Conservation (phyloP, 768 basidiomycete species). For the Lentinula detonsa region DNA sequence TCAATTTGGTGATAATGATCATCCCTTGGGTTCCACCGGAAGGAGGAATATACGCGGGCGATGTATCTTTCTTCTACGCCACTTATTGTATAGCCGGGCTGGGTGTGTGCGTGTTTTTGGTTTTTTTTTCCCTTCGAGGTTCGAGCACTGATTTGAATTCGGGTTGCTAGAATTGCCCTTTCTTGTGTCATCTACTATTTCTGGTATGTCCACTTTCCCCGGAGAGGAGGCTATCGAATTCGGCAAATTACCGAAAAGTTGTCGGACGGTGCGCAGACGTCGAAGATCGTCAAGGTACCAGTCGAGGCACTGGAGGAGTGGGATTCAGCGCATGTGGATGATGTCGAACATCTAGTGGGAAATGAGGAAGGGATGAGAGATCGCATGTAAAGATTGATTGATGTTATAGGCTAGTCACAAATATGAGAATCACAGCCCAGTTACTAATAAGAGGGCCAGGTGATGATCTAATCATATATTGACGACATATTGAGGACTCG, state of each 20-base stretch:
- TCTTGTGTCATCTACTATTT: conserved; percentile 24
- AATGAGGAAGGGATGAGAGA: neutral
- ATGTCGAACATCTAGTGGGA: neutral
- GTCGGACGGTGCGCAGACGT: conserved; percentile 27
- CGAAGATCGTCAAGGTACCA: conserved; percentile 24
- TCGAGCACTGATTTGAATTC: neutral
- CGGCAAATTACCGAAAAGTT: conserved; percentile 37
- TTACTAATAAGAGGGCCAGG: no score
- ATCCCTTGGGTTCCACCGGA: neutral
- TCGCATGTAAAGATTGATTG: neutral
- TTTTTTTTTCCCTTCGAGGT: neutral
- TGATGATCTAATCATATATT: no score
- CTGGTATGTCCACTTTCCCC: conserved; percentile 38
- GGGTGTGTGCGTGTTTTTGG: conserved; percentile 22
- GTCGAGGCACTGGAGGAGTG: conserved; percentile 23
- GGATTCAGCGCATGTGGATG: conserved; percentile 29
- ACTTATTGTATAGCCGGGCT: conserved; percentile 34
- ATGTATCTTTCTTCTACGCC: conserved; percentile 33
- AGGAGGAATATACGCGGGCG: neutral
- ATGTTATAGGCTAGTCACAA: no score
- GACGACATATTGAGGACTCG: no score
- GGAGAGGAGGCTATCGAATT: conserved; percentile 34
- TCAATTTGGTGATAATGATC: neutral
- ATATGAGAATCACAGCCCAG: no score
- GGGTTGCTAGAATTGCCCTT: conserved; percentile 19